Base-by-base conservation (phyloP, 1,284 basidiomycete species). In the Tilletia caries region DNA sequence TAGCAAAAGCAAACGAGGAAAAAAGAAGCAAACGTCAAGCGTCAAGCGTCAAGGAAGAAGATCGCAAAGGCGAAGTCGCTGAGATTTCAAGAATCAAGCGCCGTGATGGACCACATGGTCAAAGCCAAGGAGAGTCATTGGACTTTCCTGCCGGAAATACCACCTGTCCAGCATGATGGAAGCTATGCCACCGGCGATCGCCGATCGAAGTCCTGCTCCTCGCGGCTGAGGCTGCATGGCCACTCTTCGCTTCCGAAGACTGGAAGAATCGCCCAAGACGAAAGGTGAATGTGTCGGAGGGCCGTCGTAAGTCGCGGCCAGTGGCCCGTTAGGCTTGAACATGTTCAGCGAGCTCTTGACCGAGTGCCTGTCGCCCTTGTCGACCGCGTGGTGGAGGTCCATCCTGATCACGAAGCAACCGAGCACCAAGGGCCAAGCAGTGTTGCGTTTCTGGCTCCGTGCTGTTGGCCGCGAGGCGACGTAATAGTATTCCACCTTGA, bases 341-440 rank as follows among this genome's bases (percentile, higher is more conserved):
- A 54, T 29, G 52, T 29, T 54, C 25, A 54, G 27, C 12, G 52
- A 27, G 52, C 52, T 23, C 23, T 23, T 54, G 23, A 54, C 52
- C 15, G 23, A 27, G 25, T 54, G 3, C 23, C 52, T 23, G 52
- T 54, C 52, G 25, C 23, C 25, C 13, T 3, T 54, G 5, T 13
- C 25, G 52, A 54, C 29, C 15, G 52, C 52, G 15, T 54, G 52
- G 25, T 54, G 23, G 13, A 54, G 52, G 52, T 54, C 52, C 52
- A 54, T 54, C 12, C 52, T 23, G 52, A 54, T 8, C 1, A 54
- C 27, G 52, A 54, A 54, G 52, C 25, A 27, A 5, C n/a, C n/a
- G 23, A 54, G 23, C n/a, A 54, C 52, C n/a, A 27, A 25, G 15
- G 20, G 23, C 52, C 52, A 54, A 8, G 52, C n/a, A 3, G 25